phyloP scores from a whole-genome alignment of 768 basidiomycete genomes.

The Lactifluus hygrophoroides region DNA sequence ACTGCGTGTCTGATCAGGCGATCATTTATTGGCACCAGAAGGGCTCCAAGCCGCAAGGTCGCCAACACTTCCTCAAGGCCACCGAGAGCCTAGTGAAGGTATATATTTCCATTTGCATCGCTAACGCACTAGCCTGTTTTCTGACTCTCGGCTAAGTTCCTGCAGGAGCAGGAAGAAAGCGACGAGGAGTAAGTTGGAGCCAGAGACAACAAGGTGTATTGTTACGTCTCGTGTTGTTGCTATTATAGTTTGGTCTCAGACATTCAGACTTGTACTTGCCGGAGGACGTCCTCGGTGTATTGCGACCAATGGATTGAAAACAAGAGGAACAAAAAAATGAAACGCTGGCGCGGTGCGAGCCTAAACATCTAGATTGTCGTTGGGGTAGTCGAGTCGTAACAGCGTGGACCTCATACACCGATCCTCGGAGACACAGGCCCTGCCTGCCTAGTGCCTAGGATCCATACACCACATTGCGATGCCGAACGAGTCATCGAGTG shows the following conservation, averaged over 20 bases:
- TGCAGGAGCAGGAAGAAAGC: slow-evolving; percentile 81
- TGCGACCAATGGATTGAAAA: not conserved
- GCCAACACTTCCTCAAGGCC: slow-evolving; percentile 88
- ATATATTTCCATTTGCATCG: slow-evolving; percentile 14
- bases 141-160: slow-evolving; percentile 44
- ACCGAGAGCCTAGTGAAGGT: slow-evolving; percentile 88
- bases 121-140: not conserved
- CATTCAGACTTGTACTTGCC: not conserved
- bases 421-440: no score
- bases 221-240: slow-evolving; percentile 1
- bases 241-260: not conserved
- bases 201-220: slow-evolving; percentile 24
- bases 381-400: no score
- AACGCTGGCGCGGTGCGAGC: not conserved
- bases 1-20: slow-evolving; percentile 91
- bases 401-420: not conserved
- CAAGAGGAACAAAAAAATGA: not conserved
- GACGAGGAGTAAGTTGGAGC: slow-evolving; percentile 49
- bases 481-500: not conserved
- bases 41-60: slow-evolving; percentile 91
- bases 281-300: not conserved
- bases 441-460: no score
- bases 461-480: no score
- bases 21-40: slow-evolving; percentile 99
- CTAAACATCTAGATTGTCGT: not conserved